Evolutionary conservation across 495 filamentous ascomycete genomes (phyloP).

Genomic region (Talaromyces borbonicus): DNA sequence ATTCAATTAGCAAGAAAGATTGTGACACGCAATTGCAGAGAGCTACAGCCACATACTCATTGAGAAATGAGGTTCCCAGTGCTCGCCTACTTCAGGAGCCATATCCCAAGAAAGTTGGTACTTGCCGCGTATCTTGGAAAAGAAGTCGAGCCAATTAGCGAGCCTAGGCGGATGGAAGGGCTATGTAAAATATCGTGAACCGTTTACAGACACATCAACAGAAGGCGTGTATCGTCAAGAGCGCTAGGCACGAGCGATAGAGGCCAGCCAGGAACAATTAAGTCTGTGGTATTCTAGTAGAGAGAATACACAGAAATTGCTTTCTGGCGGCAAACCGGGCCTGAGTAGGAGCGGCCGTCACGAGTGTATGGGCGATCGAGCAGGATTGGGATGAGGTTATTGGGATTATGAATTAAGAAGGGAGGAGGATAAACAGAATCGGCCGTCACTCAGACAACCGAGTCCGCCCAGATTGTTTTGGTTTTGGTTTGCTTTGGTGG

Average conservation of each 20-base stretch:
- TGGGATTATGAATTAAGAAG: slow-evolving; percentile 7
- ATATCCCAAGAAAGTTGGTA: slow-evolving; percentile 7
- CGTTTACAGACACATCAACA: slow-evolving; percentile 16
- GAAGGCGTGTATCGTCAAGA: slow-evolving; percentile 3
- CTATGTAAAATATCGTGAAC: slow-evolving; percentile 24
- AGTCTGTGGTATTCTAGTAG: too few relatives aligned
- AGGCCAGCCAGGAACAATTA: too few relatives aligned
- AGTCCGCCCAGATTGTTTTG: slow-evolving; percentile 8
- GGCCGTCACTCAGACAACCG: slow-evolving; percentile 31
- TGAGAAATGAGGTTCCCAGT: slow-evolving; percentile 4
- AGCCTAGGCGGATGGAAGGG: not conserved
- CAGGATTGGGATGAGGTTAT: slow-evolving; percentile 3
- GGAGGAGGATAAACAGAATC: slow-evolving; percentile 32
- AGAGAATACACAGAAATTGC: too few relatives aligned
- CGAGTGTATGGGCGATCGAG: slow-evolving; percentile 13
- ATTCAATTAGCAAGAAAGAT: slow-evolving; percentile 4
- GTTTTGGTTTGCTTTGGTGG: slow-evolving; percentile 9
- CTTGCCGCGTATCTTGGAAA: too few relatives aligned
- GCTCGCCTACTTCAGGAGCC: slow-evolving; percentile 24
- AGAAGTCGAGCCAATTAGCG: not conserved
- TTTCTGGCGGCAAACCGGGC: not conserved
- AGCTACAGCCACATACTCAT: slow-evolving; percentile 7
- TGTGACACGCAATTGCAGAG: not conserved
- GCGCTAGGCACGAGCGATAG: too few relatives aligned
- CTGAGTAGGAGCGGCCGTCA: slow-evolving; percentile 6